Evolutionary conservation across 805 yeast species (phyloP).

Genomic region (Kodamaea restingae): DNA sequence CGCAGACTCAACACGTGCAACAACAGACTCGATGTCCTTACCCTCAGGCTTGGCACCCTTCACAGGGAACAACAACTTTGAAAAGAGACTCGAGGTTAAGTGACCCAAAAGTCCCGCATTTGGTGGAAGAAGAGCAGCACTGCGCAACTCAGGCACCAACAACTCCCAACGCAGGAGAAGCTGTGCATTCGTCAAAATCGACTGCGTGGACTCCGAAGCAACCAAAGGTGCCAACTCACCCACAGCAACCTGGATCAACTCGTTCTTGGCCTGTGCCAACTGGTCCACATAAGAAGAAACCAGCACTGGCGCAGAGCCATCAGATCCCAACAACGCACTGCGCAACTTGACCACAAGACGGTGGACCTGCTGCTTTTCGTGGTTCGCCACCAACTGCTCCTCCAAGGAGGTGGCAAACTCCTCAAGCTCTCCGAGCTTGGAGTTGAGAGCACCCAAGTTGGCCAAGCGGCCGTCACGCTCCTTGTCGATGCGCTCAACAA

Average conservation of each 20-base stretch:
- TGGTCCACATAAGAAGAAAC: constrained; percentile 38
- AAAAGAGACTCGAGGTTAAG: constrained; percentile 71
- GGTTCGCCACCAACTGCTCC: constrained; percentile 30
- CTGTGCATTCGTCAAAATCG: constrained; percentile 75
- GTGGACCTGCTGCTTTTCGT: constrained; percentile 30
- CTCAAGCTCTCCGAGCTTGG: constrained; percentile 53
- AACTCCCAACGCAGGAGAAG: constrained; percentile 74
- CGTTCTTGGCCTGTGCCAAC: constrained; percentile 27
- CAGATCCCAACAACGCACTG: constrained; percentile 18
- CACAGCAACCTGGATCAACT: constrained; percentile 30
- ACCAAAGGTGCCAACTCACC: constrained; percentile 33
- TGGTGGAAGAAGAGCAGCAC: constrained; percentile 86
- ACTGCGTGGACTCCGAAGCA: constrained; percentile 34
- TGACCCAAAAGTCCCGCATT: constrained; percentile 96
- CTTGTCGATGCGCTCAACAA: constrained; percentile 49
- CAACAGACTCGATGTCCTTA: constrained; percentile 81
- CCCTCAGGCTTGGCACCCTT: constrained; percentile 61
- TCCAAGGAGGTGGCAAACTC: constrained; percentile 46
- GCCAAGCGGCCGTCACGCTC: constrained; percentile 75
- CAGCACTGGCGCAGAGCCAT: constrained; percentile 19
- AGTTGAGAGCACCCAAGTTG: constrained; percentile 56
- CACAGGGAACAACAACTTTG: constrained; percentile 71
- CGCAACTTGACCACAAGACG: constrained; percentile 32
- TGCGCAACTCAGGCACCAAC: constrained; percentile 80
- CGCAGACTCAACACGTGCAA: constrained; percentile 78